Conservation (phyloP, 371 early-diverging fungal genomes). For the Apophysomyces trapeziformis region DNA sequence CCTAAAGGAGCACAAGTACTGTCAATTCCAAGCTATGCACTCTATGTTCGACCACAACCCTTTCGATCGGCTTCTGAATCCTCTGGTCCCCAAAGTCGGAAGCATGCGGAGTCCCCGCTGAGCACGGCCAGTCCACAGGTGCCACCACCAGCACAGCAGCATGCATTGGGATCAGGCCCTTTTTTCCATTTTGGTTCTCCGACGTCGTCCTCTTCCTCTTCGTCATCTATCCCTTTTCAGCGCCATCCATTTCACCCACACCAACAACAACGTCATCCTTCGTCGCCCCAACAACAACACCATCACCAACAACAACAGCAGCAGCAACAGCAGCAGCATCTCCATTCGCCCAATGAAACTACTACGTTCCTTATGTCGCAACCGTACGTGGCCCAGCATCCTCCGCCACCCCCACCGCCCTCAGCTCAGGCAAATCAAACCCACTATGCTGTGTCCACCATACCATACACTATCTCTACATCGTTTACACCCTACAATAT, state of each 20-base stretch:
- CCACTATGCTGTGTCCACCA: conserved; percentile 5
- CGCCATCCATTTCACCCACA: conserved; percentile 17
- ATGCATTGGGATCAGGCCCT: conserved; percentile 23
- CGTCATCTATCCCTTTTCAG: conserved; percentile 38
- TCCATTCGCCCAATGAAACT: conserved; percentile 12
- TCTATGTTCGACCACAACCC: conserved; percentile 33
- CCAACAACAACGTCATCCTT: conserved; percentile 15
- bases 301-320: neutral
- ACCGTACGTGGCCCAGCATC: conserved; percentile 18
- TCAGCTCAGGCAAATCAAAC: neutral
- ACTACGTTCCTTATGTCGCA: conserved; percentile 17
- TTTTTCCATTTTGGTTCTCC: conserved; percentile 42
- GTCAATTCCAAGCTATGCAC: conserved; percentile 38
- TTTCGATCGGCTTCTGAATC: conserved; percentile 33
- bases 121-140: conserved; percentile 16
- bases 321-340: conserved; percentile 23
- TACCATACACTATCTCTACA: conserved; percentile 17
- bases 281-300: conserved; percentile 11
- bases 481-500: conserved; percentile 26
- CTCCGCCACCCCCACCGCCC: neutral
- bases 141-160: neutral
- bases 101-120: conserved; percentile 15
- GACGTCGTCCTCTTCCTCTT: conserved; percentile 44
- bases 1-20: conserved; percentile 48
- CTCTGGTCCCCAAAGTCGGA: conserved; percentile 19